Evolutionary conservation across 192 early-diverging fungal species (phyloP), one percentile per base, ranked within the genome.

Genomic region (Spizellomyces punctatus): DNA sequence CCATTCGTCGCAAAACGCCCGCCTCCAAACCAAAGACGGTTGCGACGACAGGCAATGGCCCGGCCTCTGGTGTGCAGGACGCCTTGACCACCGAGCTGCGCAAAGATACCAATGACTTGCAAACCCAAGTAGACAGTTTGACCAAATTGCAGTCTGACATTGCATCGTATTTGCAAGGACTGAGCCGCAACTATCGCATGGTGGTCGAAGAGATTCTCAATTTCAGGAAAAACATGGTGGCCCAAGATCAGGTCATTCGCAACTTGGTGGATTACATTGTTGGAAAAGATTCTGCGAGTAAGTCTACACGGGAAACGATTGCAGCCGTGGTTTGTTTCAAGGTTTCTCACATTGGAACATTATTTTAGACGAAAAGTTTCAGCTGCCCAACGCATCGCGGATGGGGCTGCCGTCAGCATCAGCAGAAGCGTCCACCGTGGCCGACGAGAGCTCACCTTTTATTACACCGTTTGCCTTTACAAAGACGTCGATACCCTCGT

Each of bases 1-100:
- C 83, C 27, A 91, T 93, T 69, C 89, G 88, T 72, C 87, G 91
- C 56, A 91, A 91, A 77, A 63, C 67, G 22, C 41, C 64, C 36
- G 45, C 16, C 17, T 45, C 45, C 36, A 75, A 75, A 50, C 10
- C 67, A 6, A 54, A n/a, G 42, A 50, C 65, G 9, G 46, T 45
- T 2, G 5, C 64, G n/a, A 19, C 55, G 21, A 17, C 71, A 7
- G 10, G 7, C 6, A 46, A 14, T 27, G n/a, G 22, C 45, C 19
- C 41, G 6, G 63, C 17, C 50, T 44, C 12, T 16, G 41, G 41
- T n/a, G 44, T 54, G 6, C 47, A 63, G n/a, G 22, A 54, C 66
- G 36, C 19, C 9, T 48, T 74, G 36, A 57, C 66, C 9, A 67
- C 14, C 5, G 66, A 67, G 46, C 52, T 67, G 10, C 63, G 64